Conservation (phyloP, 2,329 filamentous ascomycete genomes). For the Hansfordia pulvinata region DNA sequence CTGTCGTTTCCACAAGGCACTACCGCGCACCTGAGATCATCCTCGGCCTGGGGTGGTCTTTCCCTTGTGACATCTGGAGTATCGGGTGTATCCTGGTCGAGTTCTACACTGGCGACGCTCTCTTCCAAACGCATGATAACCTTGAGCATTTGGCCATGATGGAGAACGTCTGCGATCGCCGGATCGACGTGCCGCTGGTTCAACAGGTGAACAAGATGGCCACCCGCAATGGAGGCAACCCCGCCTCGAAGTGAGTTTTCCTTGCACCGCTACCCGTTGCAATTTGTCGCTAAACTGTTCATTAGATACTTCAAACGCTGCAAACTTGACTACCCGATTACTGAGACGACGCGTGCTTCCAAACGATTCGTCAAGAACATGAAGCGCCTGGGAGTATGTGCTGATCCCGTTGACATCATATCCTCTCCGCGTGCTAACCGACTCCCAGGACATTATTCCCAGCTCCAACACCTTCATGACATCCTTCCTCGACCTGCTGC, state of each 20-base stretch:
- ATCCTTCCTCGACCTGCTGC: slow-evolving; percentile 49
- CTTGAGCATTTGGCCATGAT: slow-evolving; percentile 65
- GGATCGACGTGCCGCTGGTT: slow-evolving; percentile 46
- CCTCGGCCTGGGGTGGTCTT: slow-evolving; percentile 57
- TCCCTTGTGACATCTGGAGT: slow-evolving; percentile 61
- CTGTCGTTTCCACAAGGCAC: slow-evolving; percentile 56
- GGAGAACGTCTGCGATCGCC: slow-evolving; percentile 49
- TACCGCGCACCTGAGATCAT: slow-evolving; percentile 61
- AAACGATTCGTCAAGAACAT: slow-evolving; percentile 58
- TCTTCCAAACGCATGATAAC: slow-evolving; percentile 63
- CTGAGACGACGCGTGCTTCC: slow-evolving; percentile 51
- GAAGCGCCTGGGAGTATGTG: slow-evolving; percentile 49
- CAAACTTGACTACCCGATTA: slow-evolving; percentile 50
- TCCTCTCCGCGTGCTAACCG: too few relatives aligned
- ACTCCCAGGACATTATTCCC: slow-evolving; percentile 53
- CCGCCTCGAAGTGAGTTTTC: slow-evolving; percentile 53
- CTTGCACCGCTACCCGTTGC: too few relatives aligned
- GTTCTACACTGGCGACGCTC: slow-evolving; percentile 57
- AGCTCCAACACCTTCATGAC: slow-evolving; percentile 42
- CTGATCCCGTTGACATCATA: neutral
- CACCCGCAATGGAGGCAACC: slow-evolving; percentile 41
- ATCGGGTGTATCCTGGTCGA: slow-evolving; percentile 62
- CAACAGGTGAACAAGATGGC: slow-evolving; percentile 41
- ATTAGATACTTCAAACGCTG: slow-evolving; percentile 55
- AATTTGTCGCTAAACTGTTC: too few relatives aligned